Evolutionary conservation across 305 asterid genomes (phyloP).

Genomic region (Coffea humblotiana): DNA sequence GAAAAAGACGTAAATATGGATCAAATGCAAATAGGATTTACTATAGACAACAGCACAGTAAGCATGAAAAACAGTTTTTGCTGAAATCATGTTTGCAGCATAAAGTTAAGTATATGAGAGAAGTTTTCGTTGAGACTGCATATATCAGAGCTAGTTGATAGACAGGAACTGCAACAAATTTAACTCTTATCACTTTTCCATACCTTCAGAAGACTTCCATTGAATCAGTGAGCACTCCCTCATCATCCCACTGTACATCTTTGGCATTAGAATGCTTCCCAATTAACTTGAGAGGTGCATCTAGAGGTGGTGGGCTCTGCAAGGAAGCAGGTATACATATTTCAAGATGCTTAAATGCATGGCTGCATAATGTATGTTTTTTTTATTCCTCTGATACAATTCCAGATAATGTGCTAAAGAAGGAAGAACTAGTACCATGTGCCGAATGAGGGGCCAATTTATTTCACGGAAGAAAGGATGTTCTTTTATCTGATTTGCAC

Average conservation of each 20-base stretch:
- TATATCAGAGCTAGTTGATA: background rate
- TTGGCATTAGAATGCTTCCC: constrained; percentile 59
- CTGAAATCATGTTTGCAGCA: background rate
- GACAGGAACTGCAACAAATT: background rate
- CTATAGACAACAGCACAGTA: background rate
- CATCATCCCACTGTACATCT: constrained; percentile 70
- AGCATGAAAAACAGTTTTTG: background rate
- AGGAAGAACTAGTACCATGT: constrained; percentile 59
- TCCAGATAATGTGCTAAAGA: background rate
- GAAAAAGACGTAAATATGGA: no score
- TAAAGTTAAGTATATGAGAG: background rate
- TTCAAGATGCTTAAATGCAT: constrained; percentile 6
- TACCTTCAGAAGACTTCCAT: constrained; percentile 71
- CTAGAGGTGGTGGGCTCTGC: constrained; percentile 88
- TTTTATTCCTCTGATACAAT: background rate
- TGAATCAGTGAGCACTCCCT: constrained; percentile 64
- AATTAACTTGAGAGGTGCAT: constrained; percentile 65
- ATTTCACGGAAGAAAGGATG: constrained; percentile 88
- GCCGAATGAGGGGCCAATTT: constrained; percentile 89
- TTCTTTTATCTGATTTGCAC: constrained; percentile 85
- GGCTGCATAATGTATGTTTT: background rate
- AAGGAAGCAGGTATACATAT: constrained; percentile 4
- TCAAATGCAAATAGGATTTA: background rate
- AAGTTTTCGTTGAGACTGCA: background rate
- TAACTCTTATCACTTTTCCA: background rate